These are phyloP conservation scores for Elsinoe fawcettii DNA, from an alignment of 2,329 filamentous ascomycete species.

Conservation along the genomic window DNA sequence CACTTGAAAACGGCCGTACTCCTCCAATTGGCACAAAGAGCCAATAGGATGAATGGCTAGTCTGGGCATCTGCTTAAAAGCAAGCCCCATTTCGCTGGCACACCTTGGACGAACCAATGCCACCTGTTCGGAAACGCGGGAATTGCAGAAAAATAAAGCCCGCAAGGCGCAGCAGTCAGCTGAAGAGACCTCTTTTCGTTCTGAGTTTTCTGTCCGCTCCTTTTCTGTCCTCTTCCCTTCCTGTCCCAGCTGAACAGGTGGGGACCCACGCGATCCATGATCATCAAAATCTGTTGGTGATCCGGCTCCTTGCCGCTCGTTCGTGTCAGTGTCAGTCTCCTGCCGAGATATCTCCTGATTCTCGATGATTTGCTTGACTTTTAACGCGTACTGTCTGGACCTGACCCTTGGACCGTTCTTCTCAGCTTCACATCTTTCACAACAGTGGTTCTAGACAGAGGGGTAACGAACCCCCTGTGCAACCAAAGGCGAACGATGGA, in stretches of 20 bases:
- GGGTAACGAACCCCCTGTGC: background rate
- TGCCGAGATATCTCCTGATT: conserved; percentile 10
- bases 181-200: background rate
- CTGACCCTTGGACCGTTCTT: background rate
- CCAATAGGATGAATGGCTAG: background rate
- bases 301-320: background rate
- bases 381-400: conserved; percentile 1
- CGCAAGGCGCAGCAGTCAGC: background rate
- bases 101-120: background rate
- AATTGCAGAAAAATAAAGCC: conserved; percentile 1
- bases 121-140: background rate
- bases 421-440: background rate
- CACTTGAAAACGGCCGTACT: too few species aligned
- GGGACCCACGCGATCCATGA: background rate
- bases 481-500: conserved; percentile 2
- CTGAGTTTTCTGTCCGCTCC: background rate
- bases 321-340: background rate
- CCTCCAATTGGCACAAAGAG: too few species aligned
- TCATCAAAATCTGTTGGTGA: background rate
- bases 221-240: background rate
- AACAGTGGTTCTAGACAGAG: background rate
- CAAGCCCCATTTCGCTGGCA: background rate
- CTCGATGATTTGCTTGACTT: background rate
- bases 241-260: background rate
- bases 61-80: background rate